A percentile compares a stretch with the other conserved stretches of the same genome.
These are phyloP conservation scores for Pythium utonaiense DNA, from an alignment of 352 stramenopile species.

Conservation along the genomic window DNA sequence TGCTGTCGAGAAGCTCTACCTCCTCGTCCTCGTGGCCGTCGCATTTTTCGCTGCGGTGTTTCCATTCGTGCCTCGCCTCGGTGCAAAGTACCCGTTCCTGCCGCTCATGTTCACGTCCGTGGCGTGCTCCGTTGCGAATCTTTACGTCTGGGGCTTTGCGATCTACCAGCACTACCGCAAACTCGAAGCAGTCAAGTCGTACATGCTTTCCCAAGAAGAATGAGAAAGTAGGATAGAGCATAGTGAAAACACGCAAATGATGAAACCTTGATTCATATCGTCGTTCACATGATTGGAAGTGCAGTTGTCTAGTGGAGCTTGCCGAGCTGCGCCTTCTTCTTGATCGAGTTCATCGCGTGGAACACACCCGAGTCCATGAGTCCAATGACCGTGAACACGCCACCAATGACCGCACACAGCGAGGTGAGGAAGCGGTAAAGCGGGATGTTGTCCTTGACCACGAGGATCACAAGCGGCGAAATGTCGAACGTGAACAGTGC, in stretches of 20 bases:
- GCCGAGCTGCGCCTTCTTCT: constrained; percentile 81
- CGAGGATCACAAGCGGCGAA: constrained; percentile 69
- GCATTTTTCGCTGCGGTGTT: constrained; percentile 43
- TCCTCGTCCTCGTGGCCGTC: constrained; percentile 35
- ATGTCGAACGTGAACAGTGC: constrained; percentile 82
- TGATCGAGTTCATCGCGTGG: constrained; percentile 78
- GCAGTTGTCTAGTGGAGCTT: constrained; percentile 44
- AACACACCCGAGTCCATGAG: constrained; percentile 79
- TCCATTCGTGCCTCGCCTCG: constrained; percentile 47
- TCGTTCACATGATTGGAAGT: background rate
- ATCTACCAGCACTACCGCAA: constrained; percentile 66
- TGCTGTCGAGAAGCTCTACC: constrained; percentile 50
- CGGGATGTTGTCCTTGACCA: constrained; percentile 60
- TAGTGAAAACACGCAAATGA: background rate
- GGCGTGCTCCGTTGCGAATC: constrained; percentile 60
- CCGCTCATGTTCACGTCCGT: constrained; percentile 81
- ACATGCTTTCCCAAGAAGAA: constrained; percentile 31
- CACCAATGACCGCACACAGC: constrained; percentile 75
- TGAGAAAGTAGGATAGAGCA: background rate
- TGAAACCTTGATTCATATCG: background rate
- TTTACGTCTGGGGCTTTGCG: constrained; percentile 72
- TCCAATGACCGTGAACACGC: constrained; percentile 78
- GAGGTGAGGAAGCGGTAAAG: constrained; percentile 85
- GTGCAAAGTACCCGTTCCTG: constrained; percentile 58
- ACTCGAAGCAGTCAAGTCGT: constrained; percentile 64